phyloP scores from a whole-genome alignment of 139 green algal genomes.

The Dunaliella primolecta region DNA sequence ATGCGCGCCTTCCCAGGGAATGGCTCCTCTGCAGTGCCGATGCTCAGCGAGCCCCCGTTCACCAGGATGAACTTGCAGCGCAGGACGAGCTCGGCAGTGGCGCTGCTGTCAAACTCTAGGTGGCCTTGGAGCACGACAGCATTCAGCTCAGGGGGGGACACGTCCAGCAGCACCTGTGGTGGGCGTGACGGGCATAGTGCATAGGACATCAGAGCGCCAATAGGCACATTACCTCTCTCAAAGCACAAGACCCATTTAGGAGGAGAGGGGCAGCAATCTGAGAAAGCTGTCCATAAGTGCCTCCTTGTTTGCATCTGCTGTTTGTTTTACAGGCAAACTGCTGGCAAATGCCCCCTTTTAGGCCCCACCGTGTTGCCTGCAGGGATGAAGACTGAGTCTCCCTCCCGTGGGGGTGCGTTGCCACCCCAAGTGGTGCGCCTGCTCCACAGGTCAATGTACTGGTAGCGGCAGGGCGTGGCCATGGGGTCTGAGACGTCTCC shows the following conservation, averaged over 20 bases:
- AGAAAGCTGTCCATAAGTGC: too few relatives aligned
- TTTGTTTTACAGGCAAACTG: too few relatives aligned
- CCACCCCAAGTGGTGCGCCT: conserved; percentile 58
- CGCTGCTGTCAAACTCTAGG: conserved; percentile 49
- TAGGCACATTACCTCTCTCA: too few relatives aligned
- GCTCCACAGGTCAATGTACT: conserved; percentile 63
- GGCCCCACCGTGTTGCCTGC: conserved; percentile 19
- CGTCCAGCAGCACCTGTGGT: conserved; percentile 55
- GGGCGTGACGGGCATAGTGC: too few relatives aligned
- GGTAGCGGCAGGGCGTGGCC: background rate
- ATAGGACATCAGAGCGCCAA: too few relatives aligned
- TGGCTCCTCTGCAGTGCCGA: conserved; percentile 38
- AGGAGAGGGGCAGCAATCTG: too few relatives aligned
- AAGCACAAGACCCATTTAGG: too few relatives aligned
- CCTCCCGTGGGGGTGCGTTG: conserved; percentile 40
- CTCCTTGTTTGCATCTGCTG: too few relatives aligned
- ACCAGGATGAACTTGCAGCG: conserved; percentile 61
- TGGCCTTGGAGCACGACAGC: conserved; percentile 52
- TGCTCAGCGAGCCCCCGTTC: conserved; percentile 47
- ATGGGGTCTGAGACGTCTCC: background rate
- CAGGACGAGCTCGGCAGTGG: conserved; percentile 20
- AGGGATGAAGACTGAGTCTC: conserved; percentile 45
- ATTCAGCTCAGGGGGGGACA: conserved; percentile 47
- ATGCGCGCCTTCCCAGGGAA: conserved; percentile 51
- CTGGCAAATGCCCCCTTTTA: too few relatives aligned